Evolutionary conservation across 2,329 filamentous ascomycete species (phyloP).

Genomic region (Trichoderma simmonsii): DNA sequence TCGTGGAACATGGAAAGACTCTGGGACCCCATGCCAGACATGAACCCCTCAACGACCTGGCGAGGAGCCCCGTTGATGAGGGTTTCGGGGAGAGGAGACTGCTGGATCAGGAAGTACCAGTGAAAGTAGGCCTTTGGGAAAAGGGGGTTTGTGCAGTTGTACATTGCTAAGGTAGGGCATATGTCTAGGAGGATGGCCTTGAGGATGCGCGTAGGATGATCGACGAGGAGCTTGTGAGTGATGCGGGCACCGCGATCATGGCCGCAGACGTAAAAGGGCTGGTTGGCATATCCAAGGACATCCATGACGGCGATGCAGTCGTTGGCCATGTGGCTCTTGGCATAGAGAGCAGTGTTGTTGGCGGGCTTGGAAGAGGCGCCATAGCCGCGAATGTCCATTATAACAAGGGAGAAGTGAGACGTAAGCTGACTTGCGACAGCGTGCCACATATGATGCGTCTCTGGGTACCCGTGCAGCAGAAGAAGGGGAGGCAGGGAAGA

Average conservation of each 20-base stretch:
- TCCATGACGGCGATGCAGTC: constrained; percentile 48
- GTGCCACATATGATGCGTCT: constrained; percentile 53
- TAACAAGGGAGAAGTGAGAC: constrained; percentile 40
- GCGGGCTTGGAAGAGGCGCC: constrained; percentile 47
- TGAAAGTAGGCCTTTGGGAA: constrained; percentile 54
- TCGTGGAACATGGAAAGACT: constrained; percentile 27
- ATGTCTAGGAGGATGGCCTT: constrained; percentile 50
- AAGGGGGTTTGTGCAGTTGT: constrained; percentile 38
- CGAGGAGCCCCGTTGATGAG: constrained; percentile 39
- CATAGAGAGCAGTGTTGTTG: constrained; percentile 34
- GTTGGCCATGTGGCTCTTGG: constrained; percentile 48
- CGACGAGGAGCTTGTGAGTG: constrained; percentile 52
- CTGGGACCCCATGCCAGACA: constrained; percentile 30
- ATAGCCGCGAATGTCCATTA: constrained; percentile 51
- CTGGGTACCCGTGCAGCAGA: constrained; percentile 52
- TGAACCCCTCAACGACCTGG: constrained; percentile 41
- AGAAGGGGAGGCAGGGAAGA: constrained; percentile 41
- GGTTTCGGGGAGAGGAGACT: constrained; percentile 48
- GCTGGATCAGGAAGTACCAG: constrained; percentile 58
- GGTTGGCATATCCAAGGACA: constrained; percentile 32
- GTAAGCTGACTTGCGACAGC: constrained; percentile 39
- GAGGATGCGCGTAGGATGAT: constrained; percentile 39
- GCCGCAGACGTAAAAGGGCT: constrained; percentile 47
- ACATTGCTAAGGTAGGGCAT: constrained; percentile 55
- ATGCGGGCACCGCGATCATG: constrained; percentile 58